These are phyloP conservation scores for Parascedosporium putredinis DNA, from an alignment of 2,329 filamentous ascomycete genomes.

Conservation along the genomic window DNA sequence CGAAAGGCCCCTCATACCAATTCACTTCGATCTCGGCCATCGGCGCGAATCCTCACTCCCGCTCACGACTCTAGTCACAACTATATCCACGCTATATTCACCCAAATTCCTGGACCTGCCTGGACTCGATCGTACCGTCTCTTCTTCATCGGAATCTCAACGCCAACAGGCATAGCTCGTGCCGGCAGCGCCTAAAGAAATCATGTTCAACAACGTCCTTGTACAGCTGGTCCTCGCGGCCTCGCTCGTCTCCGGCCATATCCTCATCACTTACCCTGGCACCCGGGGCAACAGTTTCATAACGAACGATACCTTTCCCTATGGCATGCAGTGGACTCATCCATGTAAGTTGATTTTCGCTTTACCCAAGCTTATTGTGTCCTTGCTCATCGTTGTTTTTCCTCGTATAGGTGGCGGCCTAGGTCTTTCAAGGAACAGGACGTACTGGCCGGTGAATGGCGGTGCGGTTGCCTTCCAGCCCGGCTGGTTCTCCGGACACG, in stretches of 20 bases:
- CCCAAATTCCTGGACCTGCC: no score
- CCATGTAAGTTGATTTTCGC: slow-evolving; percentile 52
- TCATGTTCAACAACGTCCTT: slow-evolving; percentile 5
- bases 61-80: no score
- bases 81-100: no score
- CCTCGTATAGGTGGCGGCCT: slow-evolving; percentile 65
- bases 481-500: slow-evolving; percentile 78
- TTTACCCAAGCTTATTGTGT: no score
- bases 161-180: no score
- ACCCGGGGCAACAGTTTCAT: slow-evolving; percentile 57
- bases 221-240: slow-evolving; percentile 9
- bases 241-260: slow-evolving; percentile 27
- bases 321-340: slow-evolving; percentile 63
- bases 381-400: no score
- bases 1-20: no score
- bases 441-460: slow-evolving; percentile 68
- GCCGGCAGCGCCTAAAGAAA: no score
- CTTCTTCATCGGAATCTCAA: no score
- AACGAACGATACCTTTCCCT: slow-evolving; percentile 53
- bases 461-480: slow-evolving; percentile 71
- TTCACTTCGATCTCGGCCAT: no score
- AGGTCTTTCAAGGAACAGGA: slow-evolving; percentile 60
- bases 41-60: no score
- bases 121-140: no score
- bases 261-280: slow-evolving; percentile 54